These are phyloP conservation scores for Pulicaria dysenterica DNA, from an alignment of 129 eudicot species.

Conservation along the genomic window DNA sequence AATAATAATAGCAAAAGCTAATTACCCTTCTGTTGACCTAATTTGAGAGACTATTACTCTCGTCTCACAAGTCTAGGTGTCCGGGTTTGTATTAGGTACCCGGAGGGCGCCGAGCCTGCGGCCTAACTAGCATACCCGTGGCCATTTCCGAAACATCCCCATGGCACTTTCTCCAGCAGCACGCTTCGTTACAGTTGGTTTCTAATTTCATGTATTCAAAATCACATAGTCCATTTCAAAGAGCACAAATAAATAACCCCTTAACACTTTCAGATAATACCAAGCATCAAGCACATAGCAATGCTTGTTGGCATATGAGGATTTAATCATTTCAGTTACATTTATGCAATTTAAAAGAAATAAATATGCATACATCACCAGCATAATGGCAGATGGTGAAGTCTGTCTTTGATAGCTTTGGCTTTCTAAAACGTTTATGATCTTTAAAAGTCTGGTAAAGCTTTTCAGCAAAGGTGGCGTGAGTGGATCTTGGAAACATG, in stretches of 20 bases:
- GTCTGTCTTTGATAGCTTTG: slow-evolving; percentile 76
- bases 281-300: background rate
- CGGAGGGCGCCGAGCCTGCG: too few relatives aligned
- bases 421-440: slow-evolving; percentile 83
- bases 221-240: background rate
- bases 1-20: background rate
- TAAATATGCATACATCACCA: slow-evolving; percentile 73
- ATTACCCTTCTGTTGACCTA: background rate
- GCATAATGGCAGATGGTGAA: slow-evolving; percentile 92
- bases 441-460: slow-evolving; percentile 81
- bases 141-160: too few relatives aligned
- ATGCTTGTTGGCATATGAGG: background rate
- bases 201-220: background rate
- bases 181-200: background rate
- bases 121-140: too few relatives aligned
- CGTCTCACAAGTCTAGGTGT: background rate
- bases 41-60: slow-evolving; percentile 1
- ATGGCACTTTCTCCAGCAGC: background rate
- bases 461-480: slow-evolving; percentile 79
- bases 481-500: slow-evolving; percentile 95
- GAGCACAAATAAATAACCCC: slow-evolving; percentile 1
- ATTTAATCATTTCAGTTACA: slow-evolving; percentile 1
- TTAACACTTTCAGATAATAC: background rate
- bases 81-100: too few relatives aligned
- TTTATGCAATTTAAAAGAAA: slow-evolving; percentile 1